Conservation (phyloP, 257 asterid genomes). For the Solanum chiquidenum region DNA sequence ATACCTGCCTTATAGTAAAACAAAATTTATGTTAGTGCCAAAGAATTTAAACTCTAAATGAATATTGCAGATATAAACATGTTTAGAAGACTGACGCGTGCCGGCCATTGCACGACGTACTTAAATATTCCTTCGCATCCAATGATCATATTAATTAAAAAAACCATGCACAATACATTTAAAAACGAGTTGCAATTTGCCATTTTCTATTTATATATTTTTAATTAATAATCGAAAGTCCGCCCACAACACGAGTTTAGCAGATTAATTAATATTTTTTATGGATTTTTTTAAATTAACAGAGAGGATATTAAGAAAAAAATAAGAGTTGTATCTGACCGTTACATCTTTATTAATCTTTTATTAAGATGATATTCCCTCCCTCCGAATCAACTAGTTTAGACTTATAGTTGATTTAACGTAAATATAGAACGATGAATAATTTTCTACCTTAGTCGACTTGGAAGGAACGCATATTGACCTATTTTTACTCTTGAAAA, state of each 20-base stretch:
- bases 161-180: constrained; percentile 3
- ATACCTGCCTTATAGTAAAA: neutral
- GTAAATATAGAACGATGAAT: neutral
- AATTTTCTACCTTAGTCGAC: neutral
- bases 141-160: neutral
- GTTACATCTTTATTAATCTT: neutral
- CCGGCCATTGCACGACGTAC: constrained; percentile 10
- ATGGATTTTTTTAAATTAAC: neutral
- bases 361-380: neutral
- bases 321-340: neutral
- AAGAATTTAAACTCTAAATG: neutral
- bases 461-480: neutral
- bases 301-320: neutral
- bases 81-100: neutral
- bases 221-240: neutral
- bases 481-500: neutral
- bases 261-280: neutral
- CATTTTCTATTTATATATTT: neutral
- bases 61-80: neutral
- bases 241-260: neutral
- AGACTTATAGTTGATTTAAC: neutral
- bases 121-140: neutral
- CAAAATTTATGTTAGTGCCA: neutral
- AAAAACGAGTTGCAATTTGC: neutral
- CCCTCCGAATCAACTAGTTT: neutral